Conservation (phyloP, 306 rosid genomes). For the Quercus aquifolioides region DNA sequence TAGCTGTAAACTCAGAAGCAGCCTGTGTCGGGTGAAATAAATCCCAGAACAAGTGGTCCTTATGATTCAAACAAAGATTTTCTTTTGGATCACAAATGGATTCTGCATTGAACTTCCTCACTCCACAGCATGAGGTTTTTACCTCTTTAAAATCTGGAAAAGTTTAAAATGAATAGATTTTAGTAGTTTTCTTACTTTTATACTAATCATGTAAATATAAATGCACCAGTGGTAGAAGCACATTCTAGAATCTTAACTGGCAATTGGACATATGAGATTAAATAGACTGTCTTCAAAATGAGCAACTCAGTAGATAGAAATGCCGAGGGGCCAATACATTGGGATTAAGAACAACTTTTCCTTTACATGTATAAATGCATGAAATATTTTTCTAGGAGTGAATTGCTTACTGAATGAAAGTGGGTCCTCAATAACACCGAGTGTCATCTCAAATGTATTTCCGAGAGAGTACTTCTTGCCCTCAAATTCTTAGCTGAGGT, state of each 20-base stretch:
- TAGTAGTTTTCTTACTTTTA: too few relatives aligned
- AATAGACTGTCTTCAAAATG: too few relatives aligned
- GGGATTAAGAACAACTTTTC: too few relatives aligned
- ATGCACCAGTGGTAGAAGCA: background rate
- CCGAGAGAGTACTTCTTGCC: too few relatives aligned
- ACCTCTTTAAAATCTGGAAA: constrained; percentile 19
- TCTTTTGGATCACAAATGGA: constrained; percentile 4
- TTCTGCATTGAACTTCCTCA: constrained; percentile 25
- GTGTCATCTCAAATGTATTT: constrained; percentile 20
- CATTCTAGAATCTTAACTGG: too few relatives aligned
- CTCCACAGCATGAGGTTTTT: constrained; percentile 25
- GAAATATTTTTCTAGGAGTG: background rate
- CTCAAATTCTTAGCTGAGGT: constrained; percentile 7
- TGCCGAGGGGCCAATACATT: too few relatives aligned
- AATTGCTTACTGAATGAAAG: constrained; percentile 14
- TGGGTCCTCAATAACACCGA: constrained; percentile 16
- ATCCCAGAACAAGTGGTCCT: constrained; percentile 28
- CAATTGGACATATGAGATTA: too few relatives aligned
- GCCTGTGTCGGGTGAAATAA: constrained; percentile 24
- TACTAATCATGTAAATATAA: background rate
- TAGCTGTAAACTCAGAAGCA: constrained; percentile 24
- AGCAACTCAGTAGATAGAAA: too few relatives aligned
- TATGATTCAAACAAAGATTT: background rate
- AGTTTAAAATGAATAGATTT: too few relatives aligned
- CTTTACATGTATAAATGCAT: too few relatives aligned